Percentiles rank a stretch among this genome's conserved stretches.
phyloP scores from a whole-genome alignment of 441 rosid genomes.

The Omphalea diandra region DNA sequence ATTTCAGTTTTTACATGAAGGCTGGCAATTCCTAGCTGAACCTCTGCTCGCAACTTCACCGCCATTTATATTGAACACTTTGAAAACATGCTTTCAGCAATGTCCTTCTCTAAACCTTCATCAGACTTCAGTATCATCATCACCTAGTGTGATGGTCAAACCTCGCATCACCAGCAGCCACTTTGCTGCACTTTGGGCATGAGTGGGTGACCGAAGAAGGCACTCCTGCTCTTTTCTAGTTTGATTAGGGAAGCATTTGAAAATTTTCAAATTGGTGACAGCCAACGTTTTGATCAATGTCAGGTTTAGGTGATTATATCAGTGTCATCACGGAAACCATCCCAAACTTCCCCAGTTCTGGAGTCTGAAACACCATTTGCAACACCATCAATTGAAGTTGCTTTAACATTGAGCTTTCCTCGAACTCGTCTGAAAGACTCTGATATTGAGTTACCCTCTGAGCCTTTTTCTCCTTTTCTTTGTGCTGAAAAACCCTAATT shows the following conservation, averaged over 20 bases:
- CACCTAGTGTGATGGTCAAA: not conserved
- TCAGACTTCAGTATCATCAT: not conserved
- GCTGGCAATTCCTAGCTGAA: not conserved
- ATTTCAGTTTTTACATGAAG: not conserved
- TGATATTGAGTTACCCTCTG: conserved; percentile 27
- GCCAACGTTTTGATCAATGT: not conserved
- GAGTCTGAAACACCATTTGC: conserved; percentile 29
- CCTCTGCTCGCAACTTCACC: not conserved
- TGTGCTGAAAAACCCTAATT: conserved; percentile 36
- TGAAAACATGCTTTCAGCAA: not conserved
- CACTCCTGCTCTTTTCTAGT: not conserved
- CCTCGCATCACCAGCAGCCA: not conserved
- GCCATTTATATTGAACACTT: not conserved
- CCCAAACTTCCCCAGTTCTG: conserved; percentile 22
- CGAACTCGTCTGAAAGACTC: conserved; percentile 35
- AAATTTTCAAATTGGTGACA: conserved; percentile 1
- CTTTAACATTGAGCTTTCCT: conserved; percentile 24
- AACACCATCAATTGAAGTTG: conserved; percentile 31
- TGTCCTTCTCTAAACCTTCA: not conserved
- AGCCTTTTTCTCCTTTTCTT: conserved; percentile 48
- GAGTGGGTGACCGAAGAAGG: not conserved
- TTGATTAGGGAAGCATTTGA: not conserved
- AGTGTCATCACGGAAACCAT: conserved; percentile 14
- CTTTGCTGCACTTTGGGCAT: not conserved
- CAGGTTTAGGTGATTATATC: conserved; percentile 13